These are phyloP conservation scores for Colletotrichum neosansevieriae DNA, from an alignment of 2,329 filamentous ascomycete species.

Conservation along the genomic window DNA sequence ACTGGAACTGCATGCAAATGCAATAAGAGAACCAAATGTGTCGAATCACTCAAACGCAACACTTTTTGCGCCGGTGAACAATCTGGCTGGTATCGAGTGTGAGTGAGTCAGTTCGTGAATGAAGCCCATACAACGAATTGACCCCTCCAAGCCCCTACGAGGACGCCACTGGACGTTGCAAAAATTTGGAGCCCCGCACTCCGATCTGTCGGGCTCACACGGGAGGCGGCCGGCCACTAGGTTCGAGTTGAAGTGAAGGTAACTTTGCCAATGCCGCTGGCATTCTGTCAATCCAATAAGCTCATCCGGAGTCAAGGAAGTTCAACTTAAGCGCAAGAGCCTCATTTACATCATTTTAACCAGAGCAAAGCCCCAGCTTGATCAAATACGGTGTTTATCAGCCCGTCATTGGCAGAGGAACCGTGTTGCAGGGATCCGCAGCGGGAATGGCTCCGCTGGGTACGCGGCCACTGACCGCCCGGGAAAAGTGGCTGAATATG, in stretches of 20 bases:
- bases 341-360: background rate
- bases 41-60: background rate
- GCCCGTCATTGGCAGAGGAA: too few species aligned
- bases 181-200: slow-evolving; percentile 40
- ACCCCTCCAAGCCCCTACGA: background rate
- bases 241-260: background rate
- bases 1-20: background rate
- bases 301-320: slow-evolving; percentile 1
- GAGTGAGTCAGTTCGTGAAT: slow-evolving; percentile 36
- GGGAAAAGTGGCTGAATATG: too few species aligned
- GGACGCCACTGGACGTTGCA: slow-evolving; percentile 21
- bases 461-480: background rate
- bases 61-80: slow-evolving; percentile 10
- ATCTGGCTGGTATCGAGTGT: background rate
- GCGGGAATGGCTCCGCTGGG: background rate
- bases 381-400: too few species aligned
- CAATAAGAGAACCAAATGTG: background rate
- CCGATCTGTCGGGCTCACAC: slow-evolving; percentile 24
- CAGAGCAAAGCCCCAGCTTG: background rate
- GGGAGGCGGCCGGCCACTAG: background rate
- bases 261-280: slow-evolving; percentile 9
- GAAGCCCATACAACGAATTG: slow-evolving; percentile 8
- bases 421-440: background rate
- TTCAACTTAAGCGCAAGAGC: background rate
- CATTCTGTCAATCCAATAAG: background rate